Base-by-base conservation (phyloP, 176 grass and related monocot species). In the Typha latifolia region DNA sequence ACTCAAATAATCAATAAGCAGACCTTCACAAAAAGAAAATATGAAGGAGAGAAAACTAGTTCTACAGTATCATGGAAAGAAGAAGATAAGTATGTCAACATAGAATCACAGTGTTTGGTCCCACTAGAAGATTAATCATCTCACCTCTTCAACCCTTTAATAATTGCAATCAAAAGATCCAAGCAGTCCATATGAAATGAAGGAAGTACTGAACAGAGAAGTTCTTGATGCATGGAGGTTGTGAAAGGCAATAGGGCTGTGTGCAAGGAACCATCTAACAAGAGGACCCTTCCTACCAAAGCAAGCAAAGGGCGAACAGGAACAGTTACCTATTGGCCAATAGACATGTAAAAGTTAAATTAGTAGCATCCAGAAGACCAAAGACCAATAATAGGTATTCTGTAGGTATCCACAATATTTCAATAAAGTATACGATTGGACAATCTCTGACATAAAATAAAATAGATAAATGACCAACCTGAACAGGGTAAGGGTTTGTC, bases 191-290 rank as follows among this genome's bases (percentile, higher is more conserved):
- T 76, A 84, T 89, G 93, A 49, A 96, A 68, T 66, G 77, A 61
- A 12, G 88, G 87, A 81, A 96, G 85, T 69, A 92, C 87, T 72
- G 70, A 84, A 79, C 83, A 89, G 49, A 97, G 74, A 82, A 97
- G 85, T 78, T 97, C 85, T 86, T 97, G 93, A 69, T 97, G 84
- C 78, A 97, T 85, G 49, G 82, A 78, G 62, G 93, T 97, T 64
- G 93, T 89, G 66, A 87, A 92, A 62, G 78, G 88, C 48, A 89
- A 84, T 49, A 78, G 62, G 21, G 82, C 84, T 49, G 69, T 86
- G 43, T 49, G 76, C 53, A 92, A 72, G 63, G 85, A 89, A 64
- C 88, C 93, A 80, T 92, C 85, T 68, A 86, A 20, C 55, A 64
- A 66, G 57, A 97, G 72, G 66, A 89, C 85, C 84, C 88, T 88